phyloP scores from a whole-genome alignment of 2,329 filamentous ascomycete species.

The Phialophora verrucosa region DNA sequence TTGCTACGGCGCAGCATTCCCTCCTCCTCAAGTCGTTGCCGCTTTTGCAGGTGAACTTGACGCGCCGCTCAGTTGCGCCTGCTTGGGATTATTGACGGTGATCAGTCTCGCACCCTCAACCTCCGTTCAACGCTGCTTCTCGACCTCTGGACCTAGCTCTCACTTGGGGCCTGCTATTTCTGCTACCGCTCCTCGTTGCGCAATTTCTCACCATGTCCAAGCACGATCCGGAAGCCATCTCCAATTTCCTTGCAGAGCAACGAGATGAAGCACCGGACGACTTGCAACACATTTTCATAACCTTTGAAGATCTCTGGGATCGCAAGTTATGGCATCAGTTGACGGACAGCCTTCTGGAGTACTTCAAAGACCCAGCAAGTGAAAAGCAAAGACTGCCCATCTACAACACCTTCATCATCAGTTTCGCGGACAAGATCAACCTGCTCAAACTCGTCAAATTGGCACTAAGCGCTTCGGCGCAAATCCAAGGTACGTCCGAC shows the following conservation, averaged over 20 bases:
- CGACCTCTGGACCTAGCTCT: neutral
- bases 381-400: slow-evolving; percentile 82
- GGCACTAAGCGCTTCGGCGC: slow-evolving; percentile 82
- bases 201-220: slow-evolving; percentile 11
- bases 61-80: slow-evolving; percentile 15
- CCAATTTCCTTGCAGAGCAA: slow-evolving; percentile 90
- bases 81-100: neutral
- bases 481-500: slow-evolving; percentile 70
- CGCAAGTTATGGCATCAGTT: slow-evolving; percentile 99
- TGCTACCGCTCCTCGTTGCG: neutral
- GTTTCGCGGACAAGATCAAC: slow-evolving; percentile 98
- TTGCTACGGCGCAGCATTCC: neutral
- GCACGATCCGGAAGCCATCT: slow-evolving; percentile 60
- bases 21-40: neutral
- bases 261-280: slow-evolving; percentile 86
- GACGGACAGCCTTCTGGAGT: slow-evolving; percentile 83
- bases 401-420: slow-evolving; percentile 93
- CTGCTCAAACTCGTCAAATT: slow-evolving; percentile 95
- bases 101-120: neutral
- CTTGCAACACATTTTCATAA: slow-evolving; percentile 83
- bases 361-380: slow-evolving; percentile 84
- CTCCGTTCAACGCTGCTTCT: neutral
- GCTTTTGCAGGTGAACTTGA: slow-evolving; percentile 2
- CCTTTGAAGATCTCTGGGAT: slow-evolving; percentile 97
- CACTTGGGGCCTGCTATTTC: neutral